Evolutionary conservation across 371 early-diverging fungal genomes (phyloP), one percentile per base, ranked within the genome.

Genomic region (Zancudomyces culisetae): DNA sequence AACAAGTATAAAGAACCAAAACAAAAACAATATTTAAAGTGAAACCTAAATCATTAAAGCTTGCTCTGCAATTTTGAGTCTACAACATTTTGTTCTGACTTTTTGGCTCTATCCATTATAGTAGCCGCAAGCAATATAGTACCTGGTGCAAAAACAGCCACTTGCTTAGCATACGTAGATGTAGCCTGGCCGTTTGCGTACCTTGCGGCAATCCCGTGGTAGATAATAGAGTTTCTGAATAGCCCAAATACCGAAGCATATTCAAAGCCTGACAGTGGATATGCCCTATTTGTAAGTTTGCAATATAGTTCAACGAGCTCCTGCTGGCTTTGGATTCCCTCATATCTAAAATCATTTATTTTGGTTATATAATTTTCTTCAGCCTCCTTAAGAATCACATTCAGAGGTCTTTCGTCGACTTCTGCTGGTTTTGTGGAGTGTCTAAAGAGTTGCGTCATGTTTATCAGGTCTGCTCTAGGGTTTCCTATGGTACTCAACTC

Each of bases 401-500:
- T 43, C n/a, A 8, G 12, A n/a, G n/a, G n/a, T n/a, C n/a, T n/a
- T n/a, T n/a, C n/a, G n/a, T n/a, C n/a, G n/a, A n/a, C n/a, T n/a
- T n/a, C n/a, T n/a, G n/a, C n/a, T n/a, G n/a, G 20, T 8, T n/a
- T 43, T 20, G 22, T 43, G n/a, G 26, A 43, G n/a, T 43, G 22
- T 54, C 79, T 80, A 58, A 75, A 87, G 2, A 80, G 84, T 60
- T 83, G 78, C 43, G 90, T 63, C 49, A 90, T 60, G 58, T 90
- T 90, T 35, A 90, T 81, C 8, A 94, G 67, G 60, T 94, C 95
- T 15, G 89, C 78, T 35, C 83, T 72, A 27, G 95, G 95, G 62
- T 94, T 90, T 4, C 93, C 95, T 49, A 94, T 77, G 1, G 95
- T 90, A 30, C 87, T 84, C 18, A 94, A 64, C 60, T 94, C 95